These are phyloP conservation scores for Aureoboletus auriporus DNA, from an alignment of 768 basidiomycete genomes.

Conservation along the genomic window DNA sequence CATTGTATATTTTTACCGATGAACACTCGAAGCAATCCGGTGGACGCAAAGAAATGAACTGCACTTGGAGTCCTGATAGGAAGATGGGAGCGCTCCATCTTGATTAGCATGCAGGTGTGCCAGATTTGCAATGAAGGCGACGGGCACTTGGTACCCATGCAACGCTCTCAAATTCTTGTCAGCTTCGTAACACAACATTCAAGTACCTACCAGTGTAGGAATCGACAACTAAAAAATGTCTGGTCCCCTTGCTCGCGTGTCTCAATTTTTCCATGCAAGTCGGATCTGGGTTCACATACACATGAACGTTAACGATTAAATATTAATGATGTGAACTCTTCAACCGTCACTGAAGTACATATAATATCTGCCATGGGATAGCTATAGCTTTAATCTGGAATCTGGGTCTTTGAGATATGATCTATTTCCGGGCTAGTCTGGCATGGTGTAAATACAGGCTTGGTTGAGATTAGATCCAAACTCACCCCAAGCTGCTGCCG, in stretches of 20 bases:
- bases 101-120: constrained; percentile 53
- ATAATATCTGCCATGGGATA: too few species aligned
- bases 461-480: background rate
- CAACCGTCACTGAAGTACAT: too few species aligned
- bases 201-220: background rate
- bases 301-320: too few species aligned
- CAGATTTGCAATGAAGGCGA: constrained; percentile 64
- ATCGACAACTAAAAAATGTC: background rate
- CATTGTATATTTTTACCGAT: constrained; percentile 42
- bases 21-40: constrained; percentile 40
- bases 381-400: too few species aligned
- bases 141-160: constrained; percentile 23
- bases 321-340: too few species aligned
- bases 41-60: constrained; percentile 43
- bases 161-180: background rate
- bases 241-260: too few species aligned
- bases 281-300: too few species aligned
- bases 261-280: too few species aligned
- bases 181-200: background rate
- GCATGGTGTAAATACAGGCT: too few species aligned
- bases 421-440: too few species aligned
- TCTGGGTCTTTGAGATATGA: too few species aligned
- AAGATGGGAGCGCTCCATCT: constrained; percentile 30
- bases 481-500: background rate
- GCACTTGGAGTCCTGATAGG: constrained; percentile 32